Percentiles rank a stretch among this genome's conserved stretches.
These are phyloP conservation scores for Cucurbita maxima DNA, from an alignment of 306 rosid species.

Conservation along the genomic window DNA sequence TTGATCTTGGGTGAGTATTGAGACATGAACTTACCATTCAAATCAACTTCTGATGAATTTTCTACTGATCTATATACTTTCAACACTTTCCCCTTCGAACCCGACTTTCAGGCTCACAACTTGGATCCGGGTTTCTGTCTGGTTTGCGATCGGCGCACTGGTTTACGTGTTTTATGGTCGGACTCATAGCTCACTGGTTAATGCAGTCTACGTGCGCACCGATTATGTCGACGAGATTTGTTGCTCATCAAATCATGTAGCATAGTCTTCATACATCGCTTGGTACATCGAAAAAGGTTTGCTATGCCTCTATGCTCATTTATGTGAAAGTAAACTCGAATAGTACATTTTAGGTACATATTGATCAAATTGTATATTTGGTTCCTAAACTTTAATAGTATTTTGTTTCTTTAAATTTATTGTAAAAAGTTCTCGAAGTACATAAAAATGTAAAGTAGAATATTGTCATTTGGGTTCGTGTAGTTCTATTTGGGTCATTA, in stretches of 20 bases:
- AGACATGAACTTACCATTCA: neutral
- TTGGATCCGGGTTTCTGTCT: constrained; percentile 44
- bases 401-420: no score
- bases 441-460: no score
- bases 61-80: neutral
- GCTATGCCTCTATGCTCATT: neutral
- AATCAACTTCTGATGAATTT: neutral
- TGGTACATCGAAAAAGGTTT: neutral
- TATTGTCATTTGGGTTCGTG: no score
- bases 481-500: no score
- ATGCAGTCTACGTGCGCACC: constrained; percentile 45
- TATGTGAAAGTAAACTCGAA: no score
- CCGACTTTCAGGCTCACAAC: constrained; percentile 29
- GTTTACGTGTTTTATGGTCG: constrained; percentile 47
- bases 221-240: constrained; percentile 33
- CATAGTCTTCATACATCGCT: constrained; percentile 12
- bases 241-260: constrained; percentile 14
- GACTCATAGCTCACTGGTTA: constrained; percentile 40
- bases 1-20: constrained; percentile 61
- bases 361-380: no score
- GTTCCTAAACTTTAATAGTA: no score
- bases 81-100: neutral
- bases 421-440: no score
- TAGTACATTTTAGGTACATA: no score
- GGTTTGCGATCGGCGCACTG: constrained; percentile 39